Evolutionary conservation across 163 green algal genomes (phyloP).

Genomic region (Chlorella variabilis): DNA sequence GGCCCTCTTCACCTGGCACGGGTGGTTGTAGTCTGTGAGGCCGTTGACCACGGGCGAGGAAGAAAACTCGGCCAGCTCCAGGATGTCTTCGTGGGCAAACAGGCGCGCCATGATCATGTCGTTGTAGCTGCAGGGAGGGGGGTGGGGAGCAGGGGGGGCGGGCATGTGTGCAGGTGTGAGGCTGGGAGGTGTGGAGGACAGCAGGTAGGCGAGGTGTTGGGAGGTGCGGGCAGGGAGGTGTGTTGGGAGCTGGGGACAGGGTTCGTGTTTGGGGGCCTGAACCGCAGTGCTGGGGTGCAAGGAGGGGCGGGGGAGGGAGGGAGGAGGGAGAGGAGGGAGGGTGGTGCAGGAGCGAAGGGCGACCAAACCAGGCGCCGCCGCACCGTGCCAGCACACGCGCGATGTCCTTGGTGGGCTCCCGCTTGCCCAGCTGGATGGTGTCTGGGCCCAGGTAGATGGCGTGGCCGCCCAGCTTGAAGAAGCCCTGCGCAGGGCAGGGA

Average conservation of each 20-base stretch:
- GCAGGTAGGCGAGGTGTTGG: too few relatives aligned
- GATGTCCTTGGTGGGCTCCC: slow-evolving; percentile 97
- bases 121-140: slow-evolving; percentile 82
- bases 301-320: too few relatives aligned
- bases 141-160: too few relatives aligned
- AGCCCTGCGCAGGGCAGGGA: slow-evolving; percentile 77
- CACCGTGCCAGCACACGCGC: slow-evolving; percentile 85
- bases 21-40: slow-evolving; percentile 99
- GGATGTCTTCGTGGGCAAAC: slow-evolving; percentile 94
- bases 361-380: too few relatives aligned
- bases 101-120: slow-evolving; percentile 99
- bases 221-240: too few relatives aligned
- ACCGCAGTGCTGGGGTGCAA: too few relatives aligned
- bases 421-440: slow-evolving; percentile 97
- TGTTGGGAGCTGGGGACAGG: too few relatives aligned
- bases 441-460: slow-evolving; percentile 98
- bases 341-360: too few relatives aligned
- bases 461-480: slow-evolving; percentile 94
- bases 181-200: too few relatives aligned
- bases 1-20: slow-evolving; percentile 90
- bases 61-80: slow-evolving; percentile 91
- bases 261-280: too few relatives aligned
- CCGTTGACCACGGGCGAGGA: slow-evolving; percentile 95
- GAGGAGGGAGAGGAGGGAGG: too few relatives aligned
- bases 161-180: too few relatives aligned